A percentile compares a stretch with the other conserved stretches of the same genome.
Conservation (phyloP, 2,329 filamentous ascomycete genomes). For the Xylariaceae sp. region DNA sequence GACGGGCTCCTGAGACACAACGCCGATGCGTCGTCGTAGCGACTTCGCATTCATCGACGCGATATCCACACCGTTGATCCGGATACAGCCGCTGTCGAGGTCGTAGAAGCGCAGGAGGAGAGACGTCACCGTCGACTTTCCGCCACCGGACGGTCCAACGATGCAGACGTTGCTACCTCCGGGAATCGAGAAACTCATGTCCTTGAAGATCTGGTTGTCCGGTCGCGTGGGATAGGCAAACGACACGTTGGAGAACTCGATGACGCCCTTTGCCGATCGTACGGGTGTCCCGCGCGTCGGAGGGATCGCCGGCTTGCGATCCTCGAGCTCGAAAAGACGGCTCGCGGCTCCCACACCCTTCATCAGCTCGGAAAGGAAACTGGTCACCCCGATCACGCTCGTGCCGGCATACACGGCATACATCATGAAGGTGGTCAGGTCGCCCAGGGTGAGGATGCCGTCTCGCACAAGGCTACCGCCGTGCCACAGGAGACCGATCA, state of each 20-base stretch:
- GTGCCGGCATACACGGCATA: conserved; percentile 84
- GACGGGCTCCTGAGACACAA: conserved; percentile 93
- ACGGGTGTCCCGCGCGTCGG: conserved; percentile 78
- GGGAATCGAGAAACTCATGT: conserved; percentile 83
- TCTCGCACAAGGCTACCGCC: conserved; percentile 85
- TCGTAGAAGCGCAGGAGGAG: conserved; percentile 87
- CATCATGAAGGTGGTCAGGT: conserved; percentile 96
- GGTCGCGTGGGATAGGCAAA: conserved; percentile 94
- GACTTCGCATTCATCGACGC: conserved; percentile 88
- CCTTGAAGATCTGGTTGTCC: conserved; percentile 84
- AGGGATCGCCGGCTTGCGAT: conserved; percentile 80
- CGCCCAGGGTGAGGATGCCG: conserved; percentile 82
- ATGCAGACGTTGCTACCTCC: conserved; percentile 94
- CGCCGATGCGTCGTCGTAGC: conserved; percentile 82
- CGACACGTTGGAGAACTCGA: conserved; percentile 77
- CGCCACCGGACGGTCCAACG: conserved; percentile 90
- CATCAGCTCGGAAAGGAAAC: conserved; percentile 98
- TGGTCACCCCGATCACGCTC: conserved; percentile 87
- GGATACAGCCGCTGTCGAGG: conserved; percentile 69
- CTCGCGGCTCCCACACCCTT: conserved; percentile 97
- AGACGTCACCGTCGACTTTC: conserved; percentile 94
- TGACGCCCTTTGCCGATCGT: conserved; percentile 77
- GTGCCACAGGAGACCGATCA: conserved; percentile 81
- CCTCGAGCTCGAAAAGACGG: conserved; percentile 90
- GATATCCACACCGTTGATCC: conserved; percentile 80